Evolutionary conservation across 2,329 filamentous ascomycete genomes (phyloP).

Genomic region (Xylaria sp.): DNA sequence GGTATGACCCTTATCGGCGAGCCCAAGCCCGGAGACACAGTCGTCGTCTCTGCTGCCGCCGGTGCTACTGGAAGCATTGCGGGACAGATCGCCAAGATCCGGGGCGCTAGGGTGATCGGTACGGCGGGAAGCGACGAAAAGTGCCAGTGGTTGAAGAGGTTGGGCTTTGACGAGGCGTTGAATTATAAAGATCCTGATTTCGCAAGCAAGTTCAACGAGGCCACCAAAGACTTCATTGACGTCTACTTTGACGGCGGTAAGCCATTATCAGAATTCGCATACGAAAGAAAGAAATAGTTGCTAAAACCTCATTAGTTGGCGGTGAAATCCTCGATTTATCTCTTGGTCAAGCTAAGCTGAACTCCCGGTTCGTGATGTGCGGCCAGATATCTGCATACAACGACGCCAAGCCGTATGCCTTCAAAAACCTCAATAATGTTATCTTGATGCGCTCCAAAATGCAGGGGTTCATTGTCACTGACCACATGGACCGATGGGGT

Average conservation of each 20-base stretch:
- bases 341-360: slow-evolving; percentile 7
- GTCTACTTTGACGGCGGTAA: slow-evolving; percentile 2
- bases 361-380: slow-evolving; percentile 4
- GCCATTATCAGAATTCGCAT: background rate
- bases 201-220: background rate
- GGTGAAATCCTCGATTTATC: background rate
- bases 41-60: background rate
- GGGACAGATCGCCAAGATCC: background rate
- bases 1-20: slow-evolving; percentile 2
- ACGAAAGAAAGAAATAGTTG: background rate
- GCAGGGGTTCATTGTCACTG: slow-evolving; percentile 5
- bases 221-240: slow-evolving; percentile 4
- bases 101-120: background rate
- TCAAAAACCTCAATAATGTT: background rate
- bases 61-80: slow-evolving; percentile 3
- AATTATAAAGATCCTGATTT: background rate
- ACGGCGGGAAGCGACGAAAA: background rate
- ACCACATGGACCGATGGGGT: background rate
- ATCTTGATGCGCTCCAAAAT: background rate
- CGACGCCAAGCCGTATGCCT: background rate
- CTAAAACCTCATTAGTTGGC: background rate
- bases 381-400: background rate
- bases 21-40: background rate
- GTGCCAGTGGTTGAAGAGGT: background rate
- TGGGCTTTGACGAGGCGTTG: slow-evolving; percentile 5